Evolutionary conservation across 805 yeast genomes (phyloP).

Genomic region (Saccharomycopsis schoenii): DNA sequence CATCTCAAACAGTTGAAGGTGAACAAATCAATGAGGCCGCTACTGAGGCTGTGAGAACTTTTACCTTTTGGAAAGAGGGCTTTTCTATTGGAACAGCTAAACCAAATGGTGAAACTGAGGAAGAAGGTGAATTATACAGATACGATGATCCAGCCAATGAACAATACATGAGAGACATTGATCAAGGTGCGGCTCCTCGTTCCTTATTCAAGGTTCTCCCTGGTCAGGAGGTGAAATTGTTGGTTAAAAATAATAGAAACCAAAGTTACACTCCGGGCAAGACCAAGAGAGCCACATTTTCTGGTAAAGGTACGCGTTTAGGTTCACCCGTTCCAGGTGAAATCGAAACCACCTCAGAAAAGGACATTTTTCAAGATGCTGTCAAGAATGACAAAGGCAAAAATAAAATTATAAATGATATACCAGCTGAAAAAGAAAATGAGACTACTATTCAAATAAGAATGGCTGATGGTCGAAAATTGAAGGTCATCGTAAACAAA

Average conservation of each 20-base stretch:
- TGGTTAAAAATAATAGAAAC: slow-evolving; percentile 69
- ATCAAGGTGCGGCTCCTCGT: slow-evolving; percentile 86
- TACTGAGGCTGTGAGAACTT: slow-evolving; percentile 61
- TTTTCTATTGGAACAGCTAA: slow-evolving; percentile 48
- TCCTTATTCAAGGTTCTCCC: slow-evolving; percentile 69
- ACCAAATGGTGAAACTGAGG: slow-evolving; percentile 25
- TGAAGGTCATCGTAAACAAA: slow-evolving; percentile 53
- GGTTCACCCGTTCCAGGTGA: slow-evolving; percentile 89
- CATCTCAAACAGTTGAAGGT: slow-evolving; percentile 28
- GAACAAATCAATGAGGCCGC: slow-evolving; percentile 26
- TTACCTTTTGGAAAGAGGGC: slow-evolving; percentile 95
- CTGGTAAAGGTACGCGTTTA: slow-evolving; percentile 72
- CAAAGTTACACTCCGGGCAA: slow-evolving; percentile 74
- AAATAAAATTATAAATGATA: slow-evolving; percentile 14
- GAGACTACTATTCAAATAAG: slow-evolving; percentile 75
- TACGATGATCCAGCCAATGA: slow-evolving; percentile 92
- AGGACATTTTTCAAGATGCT: slow-evolving; percentile 14
- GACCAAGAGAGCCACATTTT: slow-evolving; percentile 45
- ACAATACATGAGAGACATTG: slow-evolving; percentile 65
- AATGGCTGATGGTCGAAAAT: slow-evolving; percentile 70
- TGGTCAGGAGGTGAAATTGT: slow-evolving; percentile 91
- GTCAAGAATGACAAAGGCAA: slow-evolving; percentile 21
- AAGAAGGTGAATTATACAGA: slow-evolving; percentile 75
- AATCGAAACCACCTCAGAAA: slow-evolving; percentile 15
- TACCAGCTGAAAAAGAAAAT: slow-evolving; percentile 31